phyloP scores from a whole-genome alignment of 2,329 filamentous ascomycete species.

The Cercospora sp. region DNA sequence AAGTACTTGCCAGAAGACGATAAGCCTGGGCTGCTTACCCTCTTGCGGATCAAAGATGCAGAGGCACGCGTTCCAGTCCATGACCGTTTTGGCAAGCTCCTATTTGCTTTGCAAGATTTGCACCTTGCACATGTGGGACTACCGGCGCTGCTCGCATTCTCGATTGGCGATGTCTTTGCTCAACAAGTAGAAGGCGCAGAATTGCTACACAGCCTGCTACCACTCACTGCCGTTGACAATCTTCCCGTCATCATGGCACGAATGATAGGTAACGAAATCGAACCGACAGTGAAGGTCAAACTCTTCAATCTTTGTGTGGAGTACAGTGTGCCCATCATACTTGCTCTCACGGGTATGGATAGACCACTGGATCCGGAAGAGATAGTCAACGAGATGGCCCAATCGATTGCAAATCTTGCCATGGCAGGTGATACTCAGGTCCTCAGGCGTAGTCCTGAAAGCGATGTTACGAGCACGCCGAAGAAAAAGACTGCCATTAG shows the following conservation, averaged over 20 bases:
- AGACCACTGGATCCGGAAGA: slow-evolving; percentile 46
- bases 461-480: slow-evolving; percentile 31
- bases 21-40: slow-evolving; percentile 78
- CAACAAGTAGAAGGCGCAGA: slow-evolving; percentile 57
- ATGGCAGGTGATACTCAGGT: slow-evolving; percentile 61
- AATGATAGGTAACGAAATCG: slow-evolving; percentile 90
- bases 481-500: slow-evolving; percentile 60
- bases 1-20: slow-evolving; percentile 97
- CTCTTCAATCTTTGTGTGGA: slow-evolving; percentile 82
- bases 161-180: slow-evolving; percentile 68
- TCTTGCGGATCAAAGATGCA: slow-evolving; percentile 66
- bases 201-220: slow-evolving; percentile 65
- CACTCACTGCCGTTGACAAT: slow-evolving; percentile 41
- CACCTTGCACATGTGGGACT: slow-evolving; percentile 81
- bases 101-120: slow-evolving; percentile 59
- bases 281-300: slow-evolving; percentile 85
- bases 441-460: slow-evolving; percentile 31
- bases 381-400: slow-evolving; percentile 71
- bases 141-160: slow-evolving; percentile 78
- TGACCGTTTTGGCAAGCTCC: slow-evolving; percentile 64
- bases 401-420: slow-evolving; percentile 61
- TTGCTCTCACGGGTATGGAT: slow-evolving; percentile 72
- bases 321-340: slow-evolving; percentile 80
- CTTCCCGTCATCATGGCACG: slow-evolving; percentile 78
- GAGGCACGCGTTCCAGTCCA: slow-evolving; percentile 64